Evolutionary conservation across 2,329 filamentous ascomycete genomes (phyloP), one percentile per base, ranked within the genome.

Genomic region (Epicoccum nigrum): DNA sequence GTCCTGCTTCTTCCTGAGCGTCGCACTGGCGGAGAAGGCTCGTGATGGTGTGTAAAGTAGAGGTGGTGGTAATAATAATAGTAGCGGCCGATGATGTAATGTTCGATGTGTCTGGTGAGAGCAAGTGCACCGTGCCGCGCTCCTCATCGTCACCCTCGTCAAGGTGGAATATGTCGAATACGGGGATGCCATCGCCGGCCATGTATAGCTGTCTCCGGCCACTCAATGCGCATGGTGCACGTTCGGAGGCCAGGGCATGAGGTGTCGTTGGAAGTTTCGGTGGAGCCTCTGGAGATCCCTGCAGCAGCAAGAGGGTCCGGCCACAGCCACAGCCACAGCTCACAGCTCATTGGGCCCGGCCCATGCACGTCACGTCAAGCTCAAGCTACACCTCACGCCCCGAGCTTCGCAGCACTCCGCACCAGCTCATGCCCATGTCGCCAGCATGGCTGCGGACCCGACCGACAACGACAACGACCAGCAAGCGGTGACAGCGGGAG

Each of bases 381-480:
- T 65, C n/a, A 58, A 66, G 59, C 65, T 65, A 48, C 62, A 59
- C 49, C 61, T 56, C 45, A 53, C 56, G 52, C 45, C 45, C 54
- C 47, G 51, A 67, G 61, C 64, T 59, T 35, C 45, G 30, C 54
- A 59, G 46, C 55, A 25, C 25, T 54, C 51, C 45, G 21, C 53
- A 44, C 53, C 60, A 65, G 70, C 49, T 31, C 33, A 47, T 44
- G 49, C 67, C 65, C 66, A 74, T 75, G 72, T 66, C 63, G 65
- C 59, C 64, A 71, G 65, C 71, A 75, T 75, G 72, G 69, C 70
- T 69, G 71, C 72, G 64, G 70, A 68, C 52, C 59, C 64, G 39
- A 66, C 60, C 59, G 62, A 69, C 51, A 55, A 66, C 59, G 62
- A 69, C 51, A 55, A 66, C 50, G 69, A 68, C 16, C 43, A 52